Evolutionary conservation across 2,329 filamentous ascomycete genomes (phyloP).

Genomic region (Rhynchosporium graminicola): DNA sequence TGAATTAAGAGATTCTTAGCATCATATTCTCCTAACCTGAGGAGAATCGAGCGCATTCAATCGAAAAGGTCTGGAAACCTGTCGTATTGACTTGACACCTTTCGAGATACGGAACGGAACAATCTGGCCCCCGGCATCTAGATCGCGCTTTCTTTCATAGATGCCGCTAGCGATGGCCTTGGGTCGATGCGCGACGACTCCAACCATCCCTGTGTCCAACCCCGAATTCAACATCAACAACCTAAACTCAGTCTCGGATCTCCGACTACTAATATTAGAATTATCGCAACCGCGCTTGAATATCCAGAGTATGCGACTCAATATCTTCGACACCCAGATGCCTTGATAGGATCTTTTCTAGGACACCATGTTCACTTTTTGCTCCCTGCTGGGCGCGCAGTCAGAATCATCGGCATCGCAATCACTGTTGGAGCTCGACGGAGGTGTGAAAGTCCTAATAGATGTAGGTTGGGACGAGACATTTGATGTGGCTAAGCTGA

Average conservation of each 20-base stretch:
- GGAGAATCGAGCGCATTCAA: neutral
- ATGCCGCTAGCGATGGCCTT: too few species aligned
- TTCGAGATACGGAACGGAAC: conserved; percentile 6
- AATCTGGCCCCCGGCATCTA: neutral
- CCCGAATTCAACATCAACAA: neutral
- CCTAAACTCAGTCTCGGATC: conserved; percentile 2
- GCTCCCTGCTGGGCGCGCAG: conserved; percentile 86
- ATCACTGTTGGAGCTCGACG: conserved; percentile 95
- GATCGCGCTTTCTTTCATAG: conserved; percentile 1
- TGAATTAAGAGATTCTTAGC: conserved; percentile 10
- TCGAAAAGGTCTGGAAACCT: neutral
- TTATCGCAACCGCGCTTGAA: neutral
- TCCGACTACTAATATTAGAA: neutral
- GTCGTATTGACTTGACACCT: conserved; percentile 7
- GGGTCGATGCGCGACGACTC: neutral
- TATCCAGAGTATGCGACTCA: conserved; percentile 20
- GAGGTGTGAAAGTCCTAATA: conserved; percentile 91
- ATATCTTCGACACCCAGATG: conserved; percentile 15
- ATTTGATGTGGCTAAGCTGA: conserved; percentile 80
- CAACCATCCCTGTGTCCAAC: conserved; percentile 1
- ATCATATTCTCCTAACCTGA: neutral
- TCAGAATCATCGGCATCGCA: conserved; percentile 85
- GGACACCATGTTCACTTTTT: conserved; percentile 88
- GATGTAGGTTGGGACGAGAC: conserved; percentile 95
- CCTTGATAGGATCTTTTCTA: conserved; percentile 14